A percentile compares a stretch with the other conserved stretches of the same genome.
These are phyloP conservation scores for Penicillium sp. DNA, from an alignment of 2,329 filamentous ascomycete species.

Conservation along the genomic window DNA sequence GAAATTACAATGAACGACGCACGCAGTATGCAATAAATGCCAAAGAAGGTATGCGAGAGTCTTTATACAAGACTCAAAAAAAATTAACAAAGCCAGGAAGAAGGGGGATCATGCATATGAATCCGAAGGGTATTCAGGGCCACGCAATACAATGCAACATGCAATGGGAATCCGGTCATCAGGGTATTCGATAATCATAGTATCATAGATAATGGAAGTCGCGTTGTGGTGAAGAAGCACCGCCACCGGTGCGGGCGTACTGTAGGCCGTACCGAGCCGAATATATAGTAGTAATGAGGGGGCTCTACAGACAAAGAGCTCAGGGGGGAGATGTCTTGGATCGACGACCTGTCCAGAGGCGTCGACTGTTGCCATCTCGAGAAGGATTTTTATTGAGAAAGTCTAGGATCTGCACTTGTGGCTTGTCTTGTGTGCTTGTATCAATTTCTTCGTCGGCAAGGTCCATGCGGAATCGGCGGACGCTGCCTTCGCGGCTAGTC, in stretches of 20 bases:
- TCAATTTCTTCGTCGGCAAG: conserved; percentile 31
- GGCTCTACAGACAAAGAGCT: background rate
- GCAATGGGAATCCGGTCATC: background rate
- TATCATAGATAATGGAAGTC: background rate
- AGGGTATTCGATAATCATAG: conserved; percentile 3
- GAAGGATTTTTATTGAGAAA: background rate
- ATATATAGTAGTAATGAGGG: background rate
- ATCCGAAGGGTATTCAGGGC: conserved; percentile 3
- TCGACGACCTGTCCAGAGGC: conserved; percentile 17
- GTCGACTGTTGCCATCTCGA: conserved; percentile 6
- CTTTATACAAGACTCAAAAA: background rate
- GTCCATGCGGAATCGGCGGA: conserved; percentile 48
- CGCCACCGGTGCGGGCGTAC: conserved; percentile 4
- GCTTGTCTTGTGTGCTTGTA: background rate
- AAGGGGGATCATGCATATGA: conserved; percentile 1
- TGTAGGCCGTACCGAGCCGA: background rate
- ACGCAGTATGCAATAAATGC: background rate
- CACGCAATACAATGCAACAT: conserved; percentile 13
- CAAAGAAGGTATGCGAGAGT: background rate
- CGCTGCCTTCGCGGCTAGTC: conserved; percentile 44
- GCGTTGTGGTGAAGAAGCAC: background rate
- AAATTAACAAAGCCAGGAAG: background rate
- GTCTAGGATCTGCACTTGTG: conserved; percentile 11
- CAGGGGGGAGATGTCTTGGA: conserved; percentile 9
- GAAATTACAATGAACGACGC: background rate